A percentile compares a stretch with the other conserved stretches of the same genome.
These are phyloP conservation scores for Aspergillus hancockii DNA, from an alignment of 495 filamentous ascomycete species.

Conservation along the genomic window DNA sequence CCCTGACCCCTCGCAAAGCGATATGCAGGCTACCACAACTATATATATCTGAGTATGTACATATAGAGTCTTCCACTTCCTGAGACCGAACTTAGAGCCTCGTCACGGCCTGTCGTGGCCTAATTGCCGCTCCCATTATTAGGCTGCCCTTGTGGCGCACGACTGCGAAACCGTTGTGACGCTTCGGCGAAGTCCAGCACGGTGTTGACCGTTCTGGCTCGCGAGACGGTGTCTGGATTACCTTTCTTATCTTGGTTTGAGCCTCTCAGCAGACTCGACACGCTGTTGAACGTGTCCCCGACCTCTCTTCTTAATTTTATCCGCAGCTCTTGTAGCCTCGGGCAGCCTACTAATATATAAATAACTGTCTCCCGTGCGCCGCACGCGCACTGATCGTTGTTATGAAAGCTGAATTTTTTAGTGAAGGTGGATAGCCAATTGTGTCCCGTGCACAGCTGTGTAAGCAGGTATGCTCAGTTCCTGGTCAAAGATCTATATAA, in stretches of 20 bases:
- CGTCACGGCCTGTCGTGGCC: slow-evolving; percentile 32
- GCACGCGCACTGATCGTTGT: slow-evolving; percentile 22
- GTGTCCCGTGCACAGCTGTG: slow-evolving; percentile 25
- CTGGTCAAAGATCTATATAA: slow-evolving; percentile 15
- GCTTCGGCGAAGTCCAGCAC: slow-evolving; percentile 34
- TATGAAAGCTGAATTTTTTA: slow-evolving; percentile 13
- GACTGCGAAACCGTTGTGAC: slow-evolving; percentile 31
- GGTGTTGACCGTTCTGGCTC: slow-evolving; percentile 25
- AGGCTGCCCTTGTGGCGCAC: slow-evolving; percentile 31
- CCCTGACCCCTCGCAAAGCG: slow-evolving; percentile 15
- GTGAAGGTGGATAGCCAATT: slow-evolving; percentile 19
- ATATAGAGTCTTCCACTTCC: slow-evolving; percentile 21
- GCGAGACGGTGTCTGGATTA: slow-evolving; percentile 23
- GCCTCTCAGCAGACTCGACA: slow-evolving; percentile 30
- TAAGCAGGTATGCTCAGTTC: slow-evolving; percentile 19
- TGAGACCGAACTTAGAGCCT: slow-evolving; percentile 31
- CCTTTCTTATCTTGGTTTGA: slow-evolving; percentile 27
- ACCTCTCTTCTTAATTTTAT: slow-evolving; percentile 21
- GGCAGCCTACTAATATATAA: slow-evolving; percentile 23
- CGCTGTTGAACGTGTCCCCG: slow-evolving; percentile 25
- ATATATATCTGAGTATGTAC: slow-evolving; percentile 21
- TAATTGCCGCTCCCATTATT: slow-evolving; percentile 24
- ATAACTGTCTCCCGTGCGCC: slow-evolving; percentile 23
- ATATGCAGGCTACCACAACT: slow-evolving; percentile 20
- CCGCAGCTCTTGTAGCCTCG: slow-evolving; percentile 13